phyloP scores from a whole-genome alignment of 2,329 filamentous ascomycete species.

The Neoscytalidium dimidiatum region DNA sequence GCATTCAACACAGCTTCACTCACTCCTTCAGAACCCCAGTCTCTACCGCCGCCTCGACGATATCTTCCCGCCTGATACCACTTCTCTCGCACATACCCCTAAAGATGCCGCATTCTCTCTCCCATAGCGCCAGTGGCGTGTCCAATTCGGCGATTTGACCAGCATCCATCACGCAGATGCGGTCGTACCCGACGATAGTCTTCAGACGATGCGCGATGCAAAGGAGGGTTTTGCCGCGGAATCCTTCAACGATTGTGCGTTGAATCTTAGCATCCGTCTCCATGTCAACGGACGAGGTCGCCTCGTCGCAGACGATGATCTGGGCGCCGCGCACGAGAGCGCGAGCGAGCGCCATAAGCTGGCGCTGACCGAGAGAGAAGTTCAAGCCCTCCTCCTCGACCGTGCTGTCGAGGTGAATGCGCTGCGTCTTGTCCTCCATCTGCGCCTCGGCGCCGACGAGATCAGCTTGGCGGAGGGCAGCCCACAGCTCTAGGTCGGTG shows the following conservation, averaged over 20 bases:
- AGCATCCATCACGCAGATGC: conserved; percentile 94
- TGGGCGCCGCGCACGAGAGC: conserved; percentile 84
- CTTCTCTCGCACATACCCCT: conserved; percentile 86
- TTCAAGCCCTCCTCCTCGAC: conserved; percentile 96
- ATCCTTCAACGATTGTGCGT: conserved; percentile 79
- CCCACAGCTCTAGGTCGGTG: conserved; percentile 76
- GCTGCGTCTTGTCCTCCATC: conserved; percentile 50
- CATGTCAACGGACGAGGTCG: conserved; percentile 90
- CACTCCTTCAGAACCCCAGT: background rate
- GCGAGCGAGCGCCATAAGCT: conserved; percentile 90
- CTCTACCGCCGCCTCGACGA: conserved; percentile 7
- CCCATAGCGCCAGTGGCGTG: conserved; percentile 72
- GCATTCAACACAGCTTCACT: background rate
- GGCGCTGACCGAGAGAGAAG: conserved; percentile 91
- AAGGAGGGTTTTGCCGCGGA: conserved; percentile 82
- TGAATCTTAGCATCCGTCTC: conserved; percentile 97
- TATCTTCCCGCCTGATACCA: conserved; percentile 64
- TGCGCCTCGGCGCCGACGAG: conserved; percentile 59
- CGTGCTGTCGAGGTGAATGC: conserved; percentile 78
- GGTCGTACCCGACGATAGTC: conserved; percentile 91
- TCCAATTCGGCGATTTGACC: conserved; percentile 87
- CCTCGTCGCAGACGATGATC: conserved; percentile 97
- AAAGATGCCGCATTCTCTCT: conserved; percentile 72
- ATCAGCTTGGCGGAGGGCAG: conserved; percentile 74
- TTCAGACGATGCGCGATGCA: conserved; percentile 91